Evolutionary conservation across 2,329 filamentous ascomycete genomes (phyloP).

Genomic region (Pyricularia sp.): DNA sequence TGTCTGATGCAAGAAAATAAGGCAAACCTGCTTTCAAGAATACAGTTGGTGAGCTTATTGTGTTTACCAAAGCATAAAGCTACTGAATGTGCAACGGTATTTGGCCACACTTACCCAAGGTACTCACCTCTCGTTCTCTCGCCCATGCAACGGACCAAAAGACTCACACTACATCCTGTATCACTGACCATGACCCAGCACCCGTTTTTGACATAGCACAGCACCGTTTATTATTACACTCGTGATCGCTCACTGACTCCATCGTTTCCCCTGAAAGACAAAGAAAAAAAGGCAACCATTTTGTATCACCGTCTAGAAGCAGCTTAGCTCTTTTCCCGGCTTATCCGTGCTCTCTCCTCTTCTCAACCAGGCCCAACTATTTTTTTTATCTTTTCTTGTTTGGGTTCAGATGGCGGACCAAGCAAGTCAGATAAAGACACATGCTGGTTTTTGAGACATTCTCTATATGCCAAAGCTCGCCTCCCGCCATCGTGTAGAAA

Average conservation of each 20-base stretch:
- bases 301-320: not conserved
- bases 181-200: not conserved
- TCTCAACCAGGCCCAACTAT: not conserved
- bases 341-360: not conserved
- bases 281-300: not conserved
- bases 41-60: not conserved
- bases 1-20: not conserved
- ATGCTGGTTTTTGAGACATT: not conserved
- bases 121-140: not conserved
- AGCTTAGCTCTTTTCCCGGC: not conserved
- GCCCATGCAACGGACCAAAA: not conserved
- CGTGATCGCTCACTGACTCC: constrained; percentile 1
- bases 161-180: not conserved
- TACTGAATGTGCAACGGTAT: not conserved
- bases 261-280: not conserved
- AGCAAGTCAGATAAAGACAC: not conserved
- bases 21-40: not conserved
- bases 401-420: not conserved
- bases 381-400: not conserved
- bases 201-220: not conserved
- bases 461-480: not conserved
- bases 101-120: not conserved
- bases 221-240: not conserved
- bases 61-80: not conserved
- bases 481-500: not conserved